Evolutionary conservation across 1,284 basidiomycete species (phyloP), one percentile per base, ranked within the genome.

Genomic region (Thelephora terrestris): DNA sequence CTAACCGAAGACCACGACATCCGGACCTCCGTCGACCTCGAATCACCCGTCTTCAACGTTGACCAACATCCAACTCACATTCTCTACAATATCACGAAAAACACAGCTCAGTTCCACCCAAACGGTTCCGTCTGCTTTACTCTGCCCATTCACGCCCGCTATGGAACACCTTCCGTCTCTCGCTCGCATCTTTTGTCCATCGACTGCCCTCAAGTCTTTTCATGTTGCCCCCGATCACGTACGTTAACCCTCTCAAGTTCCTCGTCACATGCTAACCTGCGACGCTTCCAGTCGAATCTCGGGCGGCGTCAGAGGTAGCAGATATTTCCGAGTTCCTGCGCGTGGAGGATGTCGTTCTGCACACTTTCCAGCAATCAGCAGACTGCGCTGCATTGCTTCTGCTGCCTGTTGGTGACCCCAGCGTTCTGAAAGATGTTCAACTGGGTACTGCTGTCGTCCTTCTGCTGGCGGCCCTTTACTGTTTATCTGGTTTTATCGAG

Each of bases 101-200:
- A 17, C 6, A 27, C 29, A 47, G n/a, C 38, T 49, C 21, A 23
- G 12, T 18, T 36, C 38, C 16, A n/a, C 16, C 18, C 23, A 43
- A 52, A 48, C 12, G 7, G 56, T 3, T 55, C 53, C 7, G 40
- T 62, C n/a, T 58, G 64, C 23, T 57, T 75, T 16, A 61, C 68
- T 34, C 61, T 78, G 5, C 75, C 76, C 12, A 56, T 78, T 47
- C 76, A 79, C 53, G 57, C 71, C 17, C 71, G 76, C 17, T 79
- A 78, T 53, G 74, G 69, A 5, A 50, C 56, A 20, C 65, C 46
- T 23, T 34, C 45, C 20, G 45, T 48, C 23, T 25, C 49, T 21
- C 49, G 47, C 55, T 61, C 58, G 52, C 39, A 58, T 53, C 45
- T 53, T 46, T 53, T 63, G 55, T 29, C 53, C 48, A 45, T 74